phyloP scores from a whole-genome alignment of 352 stramenopile species.

The Globisporangium echinulatum region DNA sequence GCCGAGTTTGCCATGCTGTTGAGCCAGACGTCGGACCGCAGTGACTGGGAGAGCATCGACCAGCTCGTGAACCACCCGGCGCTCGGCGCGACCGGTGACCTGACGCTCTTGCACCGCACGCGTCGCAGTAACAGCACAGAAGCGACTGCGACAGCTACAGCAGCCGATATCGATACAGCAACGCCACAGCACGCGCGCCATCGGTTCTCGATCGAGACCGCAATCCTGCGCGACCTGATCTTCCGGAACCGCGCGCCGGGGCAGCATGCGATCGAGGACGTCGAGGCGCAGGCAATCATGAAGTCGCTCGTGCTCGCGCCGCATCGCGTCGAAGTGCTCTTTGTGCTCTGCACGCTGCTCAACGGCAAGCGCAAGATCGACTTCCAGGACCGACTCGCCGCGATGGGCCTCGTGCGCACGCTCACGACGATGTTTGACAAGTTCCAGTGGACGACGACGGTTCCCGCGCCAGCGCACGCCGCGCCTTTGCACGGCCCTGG shows the following conservation, averaged over 20 bases:
- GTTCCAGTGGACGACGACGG: constrained; percentile 77
- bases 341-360: constrained; percentile 95
- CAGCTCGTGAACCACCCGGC: constrained; percentile 43
- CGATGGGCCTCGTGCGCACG: constrained; percentile 87
- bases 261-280: constrained; percentile 52
- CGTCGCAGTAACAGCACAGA: constrained; percentile 9
- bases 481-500: constrained; percentile 66
- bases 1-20: constrained; percentile 78
- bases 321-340: constrained; percentile 95
- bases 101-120: constrained; percentile 40
- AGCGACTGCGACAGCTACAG: constrained; percentile 4
- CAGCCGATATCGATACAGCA: constrained; percentile 5
- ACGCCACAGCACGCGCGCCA: constrained; percentile 18
- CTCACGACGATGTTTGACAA: constrained; percentile 94
- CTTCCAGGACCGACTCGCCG: constrained; percentile 83
- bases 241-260: constrained; percentile 53
- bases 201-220: constrained; percentile 55
- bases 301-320: constrained; percentile 89
- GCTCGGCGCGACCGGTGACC: constrained; percentile 37
- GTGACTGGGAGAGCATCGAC: constrained; percentile 71
- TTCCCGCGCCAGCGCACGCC: constrained; percentile 29
- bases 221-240: constrained; percentile 68
- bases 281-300: constrained; percentile 83
- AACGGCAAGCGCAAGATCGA: constrained; percentile 92
- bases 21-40: constrained; percentile 63